These are phyloP conservation scores for Boletus tomentosulus DNA, from an alignment of 768 basidiomycete genomes.

Conservation along the genomic window DNA sequence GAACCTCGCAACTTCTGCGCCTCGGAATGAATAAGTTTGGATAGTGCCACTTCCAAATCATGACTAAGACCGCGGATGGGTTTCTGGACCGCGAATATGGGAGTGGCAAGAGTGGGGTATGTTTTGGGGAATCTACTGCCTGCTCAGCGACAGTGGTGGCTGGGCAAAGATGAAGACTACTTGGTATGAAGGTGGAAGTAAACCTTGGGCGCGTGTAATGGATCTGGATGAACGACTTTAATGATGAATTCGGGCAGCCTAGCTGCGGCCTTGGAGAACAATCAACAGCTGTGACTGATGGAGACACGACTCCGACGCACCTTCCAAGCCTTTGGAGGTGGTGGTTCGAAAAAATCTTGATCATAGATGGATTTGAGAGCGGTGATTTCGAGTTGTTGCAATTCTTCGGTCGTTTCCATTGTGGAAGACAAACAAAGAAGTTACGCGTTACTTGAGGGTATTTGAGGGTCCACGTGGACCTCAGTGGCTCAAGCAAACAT, in stretches of 20 bases:
- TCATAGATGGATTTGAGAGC: constrained; percentile 78
- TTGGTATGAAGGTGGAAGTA: constrained; percentile 66
- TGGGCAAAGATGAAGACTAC: constrained; percentile 36
- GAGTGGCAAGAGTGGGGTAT: constrained; percentile 69
- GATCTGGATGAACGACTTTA: constrained; percentile 62
- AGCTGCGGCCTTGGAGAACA: constrained; percentile 50
- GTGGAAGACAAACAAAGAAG: constrained; percentile 23
- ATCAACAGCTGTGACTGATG: constrained; percentile 2
- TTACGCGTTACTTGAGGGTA: constrained; percentile 48
- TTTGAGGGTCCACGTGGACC: constrained; percentile 61
- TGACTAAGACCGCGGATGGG: constrained; percentile 55
- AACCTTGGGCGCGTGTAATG: constrained; percentile 51
- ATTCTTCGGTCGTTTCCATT: constrained; percentile 75
- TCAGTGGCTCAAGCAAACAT: constrained; percentile 77
- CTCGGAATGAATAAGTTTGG: constrained; percentile 59
- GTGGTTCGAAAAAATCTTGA: constrained; percentile 69
- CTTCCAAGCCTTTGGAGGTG: constrained; percentile 82
- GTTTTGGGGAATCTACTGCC: constrained; percentile 68
- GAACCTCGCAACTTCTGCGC: constrained; percentile 61
- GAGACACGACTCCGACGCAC: constrained; percentile 33
- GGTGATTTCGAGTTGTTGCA: constrained; percentile 66
- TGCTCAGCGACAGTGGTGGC: constrained; percentile 1
- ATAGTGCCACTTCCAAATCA: constrained; percentile 53
- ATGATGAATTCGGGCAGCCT: constrained; percentile 75
- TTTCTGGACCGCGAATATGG: constrained; percentile 65